A percentile compares a stretch with the other conserved stretches of the same genome.
Conservation (phyloP, 768 basidiomycete genomes). For the Lactarius sanguifluus region DNA sequence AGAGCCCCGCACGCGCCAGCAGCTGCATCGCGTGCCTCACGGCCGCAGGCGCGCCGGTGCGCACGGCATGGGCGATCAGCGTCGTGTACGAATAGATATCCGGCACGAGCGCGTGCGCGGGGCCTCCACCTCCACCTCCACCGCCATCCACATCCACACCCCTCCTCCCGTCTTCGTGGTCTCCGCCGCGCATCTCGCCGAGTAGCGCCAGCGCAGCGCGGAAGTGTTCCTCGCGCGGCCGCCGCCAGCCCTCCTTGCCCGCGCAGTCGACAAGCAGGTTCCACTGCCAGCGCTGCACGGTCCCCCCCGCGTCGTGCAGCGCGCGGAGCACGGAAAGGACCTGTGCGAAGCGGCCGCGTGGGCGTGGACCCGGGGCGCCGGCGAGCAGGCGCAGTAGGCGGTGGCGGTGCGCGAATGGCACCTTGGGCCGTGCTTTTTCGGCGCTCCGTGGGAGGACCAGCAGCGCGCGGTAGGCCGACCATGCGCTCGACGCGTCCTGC, state of each 20-base stretch:
- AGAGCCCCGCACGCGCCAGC: conserved; percentile 51
- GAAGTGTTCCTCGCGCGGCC: conserved; percentile 56
- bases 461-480: conserved; percentile 46
- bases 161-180: background rate
- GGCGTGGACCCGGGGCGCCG: conserved; percentile 47
- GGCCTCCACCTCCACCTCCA: conserved; percentile 23
- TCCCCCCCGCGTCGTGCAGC: conserved; percentile 55
- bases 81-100: conserved; percentile 71
- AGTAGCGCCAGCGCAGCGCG: conserved; percentile 58
- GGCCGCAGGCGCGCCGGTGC: conserved; percentile 44
- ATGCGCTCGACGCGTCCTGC: conserved; percentile 34
- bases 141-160: too few species aligned
- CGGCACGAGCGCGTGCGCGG: conserved; percentile 38
- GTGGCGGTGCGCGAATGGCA: conserved; percentile 51
- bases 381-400: conserved; percentile 61
- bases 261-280: conserved; percentile 69
- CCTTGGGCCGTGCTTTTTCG: conserved; percentile 18
- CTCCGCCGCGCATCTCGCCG: conserved; percentile 50
- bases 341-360: conserved; percentile 59
- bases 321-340: conserved; percentile 66
- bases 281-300: conserved; percentile 66
- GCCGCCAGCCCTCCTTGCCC: conserved; percentile 60
- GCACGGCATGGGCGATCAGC: conserved; percentile 61
- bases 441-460: conserved; percentile 28
- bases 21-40: conserved; percentile 55